Evolutionary conservation across 1,284 basidiomycete species (phyloP).

Genomic region (Inonotus obliquus): DNA sequence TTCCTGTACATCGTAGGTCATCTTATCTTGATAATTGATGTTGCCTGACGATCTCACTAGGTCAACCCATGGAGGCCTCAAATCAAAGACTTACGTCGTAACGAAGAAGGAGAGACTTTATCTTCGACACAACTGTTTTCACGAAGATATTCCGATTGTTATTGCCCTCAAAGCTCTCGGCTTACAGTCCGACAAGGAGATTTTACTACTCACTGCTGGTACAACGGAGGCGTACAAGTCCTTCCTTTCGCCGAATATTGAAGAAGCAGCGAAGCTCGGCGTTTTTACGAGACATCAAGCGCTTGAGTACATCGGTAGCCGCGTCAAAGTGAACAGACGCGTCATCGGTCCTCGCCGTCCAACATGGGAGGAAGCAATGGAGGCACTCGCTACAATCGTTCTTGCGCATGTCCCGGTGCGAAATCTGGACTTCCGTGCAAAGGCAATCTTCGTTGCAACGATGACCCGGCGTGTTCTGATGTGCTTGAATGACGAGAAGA

Average conservation of each 20-base stretch:
- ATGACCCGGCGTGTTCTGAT: conserved; percentile 97
- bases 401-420: conserved; percentile 95
- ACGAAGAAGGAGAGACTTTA: conserved; percentile 95
- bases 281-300: conserved; percentile 94
- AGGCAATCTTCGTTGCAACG: conserved; percentile 96
- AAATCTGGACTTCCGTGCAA: conserved; percentile 88
- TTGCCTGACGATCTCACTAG: conserved; percentile 35
- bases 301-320: conserved; percentile 90
- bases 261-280: conserved; percentile 89
- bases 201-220: conserved; percentile 91
- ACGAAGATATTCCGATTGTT: conserved; percentile 95
- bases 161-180: conserved; percentile 96
- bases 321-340: conserved; percentile 86
- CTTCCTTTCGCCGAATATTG: conserved; percentile 88
- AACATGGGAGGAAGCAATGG: conserved; percentile 90
- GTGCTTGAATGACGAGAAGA: conserved; percentile 95
- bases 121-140: conserved; percentile 97
- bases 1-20: conserved; percentile 88
- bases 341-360: conserved; percentile 80
- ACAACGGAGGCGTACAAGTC: conserved; percentile 87
- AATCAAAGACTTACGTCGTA: conserved; percentile 97
- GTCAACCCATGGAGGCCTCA: conserved; percentile 94
- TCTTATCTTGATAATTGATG: conserved; percentile 1
- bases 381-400: conserved; percentile 95
- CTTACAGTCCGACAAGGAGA: conserved; percentile 97